phyloP scores from a whole-genome alignment of 176 grass and related monocot species.

The Miscanthus lutarioriparius region DNA sequence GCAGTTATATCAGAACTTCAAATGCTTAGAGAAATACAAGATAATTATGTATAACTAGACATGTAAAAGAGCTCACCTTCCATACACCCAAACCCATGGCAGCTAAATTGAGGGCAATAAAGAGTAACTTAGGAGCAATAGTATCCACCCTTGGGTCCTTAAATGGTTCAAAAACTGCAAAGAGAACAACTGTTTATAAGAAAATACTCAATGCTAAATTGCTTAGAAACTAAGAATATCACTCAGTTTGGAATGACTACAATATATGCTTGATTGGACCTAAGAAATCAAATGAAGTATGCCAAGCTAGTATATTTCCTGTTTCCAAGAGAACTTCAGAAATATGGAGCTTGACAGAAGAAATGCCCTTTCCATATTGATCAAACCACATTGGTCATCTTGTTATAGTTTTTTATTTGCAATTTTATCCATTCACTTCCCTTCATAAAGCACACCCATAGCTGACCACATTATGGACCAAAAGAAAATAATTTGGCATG shows the following conservation, averaged over 20 bases:
- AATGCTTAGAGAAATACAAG: background rate
- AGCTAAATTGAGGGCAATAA: constrained; percentile 91
- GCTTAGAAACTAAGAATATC: background rate
- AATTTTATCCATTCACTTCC: background rate
- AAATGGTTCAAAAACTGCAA: constrained; percentile 92
- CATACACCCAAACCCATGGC: constrained; percentile 83
- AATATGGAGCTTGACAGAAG: background rate
- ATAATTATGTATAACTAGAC: constrained; percentile 7
- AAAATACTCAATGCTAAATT: background rate
- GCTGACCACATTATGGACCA: background rate
- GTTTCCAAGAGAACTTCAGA: background rate
- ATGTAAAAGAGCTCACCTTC: constrained; percentile 60
- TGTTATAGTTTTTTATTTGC: background rate
- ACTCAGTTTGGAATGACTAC: background rate
- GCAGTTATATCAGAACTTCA: constrained; percentile 10
- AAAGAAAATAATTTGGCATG: background rate
- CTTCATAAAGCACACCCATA: background rate
- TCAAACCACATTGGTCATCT: background rate
- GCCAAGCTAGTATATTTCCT: background rate
- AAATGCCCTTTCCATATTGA: background rate
- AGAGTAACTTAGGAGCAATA: constrained; percentile 76
- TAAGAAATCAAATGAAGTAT: background rate
- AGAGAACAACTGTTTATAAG: constrained; percentile 4
- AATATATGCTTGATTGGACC: background rate
- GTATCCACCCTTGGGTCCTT: constrained; percentile 89